These are phyloP conservation scores for Immersiporthe knoxdaviesiana DNA, from an alignment of 2,329 filamentous ascomycete species.

Conservation along the genomic window DNA sequence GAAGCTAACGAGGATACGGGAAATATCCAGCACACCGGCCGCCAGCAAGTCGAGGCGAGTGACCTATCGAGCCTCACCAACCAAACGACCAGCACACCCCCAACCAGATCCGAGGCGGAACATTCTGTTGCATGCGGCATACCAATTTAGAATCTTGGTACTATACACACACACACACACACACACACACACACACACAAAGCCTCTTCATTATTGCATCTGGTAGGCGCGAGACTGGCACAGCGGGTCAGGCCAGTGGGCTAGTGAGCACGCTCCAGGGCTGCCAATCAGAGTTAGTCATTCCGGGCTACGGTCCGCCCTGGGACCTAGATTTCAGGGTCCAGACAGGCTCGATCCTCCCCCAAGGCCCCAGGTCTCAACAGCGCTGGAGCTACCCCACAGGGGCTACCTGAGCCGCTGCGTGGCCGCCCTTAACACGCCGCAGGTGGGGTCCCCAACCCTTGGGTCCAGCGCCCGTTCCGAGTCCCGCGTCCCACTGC, in stretches of 20 bases:
- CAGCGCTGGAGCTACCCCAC: conserved; percentile 27
- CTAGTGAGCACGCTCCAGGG: neutral
- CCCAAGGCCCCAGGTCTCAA: neutral
- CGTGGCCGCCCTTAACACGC: neutral
- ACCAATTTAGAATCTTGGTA: too few species aligned
- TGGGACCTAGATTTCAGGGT: neutral
- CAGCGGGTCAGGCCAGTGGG: neutral
- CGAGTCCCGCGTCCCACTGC: conserved; percentile 10
- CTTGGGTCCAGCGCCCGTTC: neutral
- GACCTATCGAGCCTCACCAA: neutral
- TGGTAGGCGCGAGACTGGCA: neutral
- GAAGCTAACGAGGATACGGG: neutral
- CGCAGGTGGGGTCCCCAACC: neutral
- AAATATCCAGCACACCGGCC: neutral
- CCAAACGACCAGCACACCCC: neutral
- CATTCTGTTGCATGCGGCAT: neutral
- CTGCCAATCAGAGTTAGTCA: neutral
- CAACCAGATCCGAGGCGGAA: neutral
- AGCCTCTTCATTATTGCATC: neutral
- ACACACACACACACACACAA: neutral
- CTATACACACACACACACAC: too few species aligned
- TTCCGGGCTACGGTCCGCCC: neutral
- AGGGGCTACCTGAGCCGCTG: neutral
- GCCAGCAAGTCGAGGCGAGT: neutral
- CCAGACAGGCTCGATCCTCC: neutral